Base-by-base conservation (phyloP, 768 basidiomycete species). In the Suillus brevipes region DNA sequence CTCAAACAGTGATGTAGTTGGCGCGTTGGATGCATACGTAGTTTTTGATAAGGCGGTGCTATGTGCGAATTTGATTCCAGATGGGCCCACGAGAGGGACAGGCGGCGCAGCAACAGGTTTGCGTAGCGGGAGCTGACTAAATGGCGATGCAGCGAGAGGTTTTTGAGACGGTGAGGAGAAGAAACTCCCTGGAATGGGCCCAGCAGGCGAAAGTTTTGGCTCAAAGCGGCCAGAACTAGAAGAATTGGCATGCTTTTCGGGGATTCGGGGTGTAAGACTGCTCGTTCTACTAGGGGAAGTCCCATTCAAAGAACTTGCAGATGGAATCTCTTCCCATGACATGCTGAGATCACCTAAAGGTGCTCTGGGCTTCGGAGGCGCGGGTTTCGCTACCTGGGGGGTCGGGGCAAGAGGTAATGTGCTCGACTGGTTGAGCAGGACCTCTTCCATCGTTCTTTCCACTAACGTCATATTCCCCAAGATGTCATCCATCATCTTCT, bases 401-500 rank as follows among this genome's bases (percentile, higher is more conserved):
- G 42, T 7, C 25, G 68, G 68, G 55, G 63, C 66, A 6, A 68
- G 70, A 34, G 72, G 69, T 4, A 72, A 74, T 0, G 63, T 66
- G 8, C 75, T 74, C 14, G 75, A 67, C 42, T 73, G 72, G 67
- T 83, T 84, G 8, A 91, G 75, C 65, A 89, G 87, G 3, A 80
- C 77, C 67, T 92, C 91, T 2, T 92, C 75, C 28, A 89, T 72
- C 14, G 81, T 78, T 20, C 89, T 85, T 71, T 94, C 91, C 0
- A 87, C 82, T 3, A 79, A 75, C 0, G 92, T 85, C 52, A 94
- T 80, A 0, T 86, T 79, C 1, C 82, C 77, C 66, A 90, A 83
- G n/a, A 92, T 77, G 45, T 91, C 89, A 37, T 87, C 83, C 64
- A 93, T 85, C 81, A 89, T 89, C 66, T 84, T 82, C 34, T 83